Evolutionary conservation across 352 stramenopile species (phyloP).

Genomic region (Globisporangium orthogonon): DNA sequence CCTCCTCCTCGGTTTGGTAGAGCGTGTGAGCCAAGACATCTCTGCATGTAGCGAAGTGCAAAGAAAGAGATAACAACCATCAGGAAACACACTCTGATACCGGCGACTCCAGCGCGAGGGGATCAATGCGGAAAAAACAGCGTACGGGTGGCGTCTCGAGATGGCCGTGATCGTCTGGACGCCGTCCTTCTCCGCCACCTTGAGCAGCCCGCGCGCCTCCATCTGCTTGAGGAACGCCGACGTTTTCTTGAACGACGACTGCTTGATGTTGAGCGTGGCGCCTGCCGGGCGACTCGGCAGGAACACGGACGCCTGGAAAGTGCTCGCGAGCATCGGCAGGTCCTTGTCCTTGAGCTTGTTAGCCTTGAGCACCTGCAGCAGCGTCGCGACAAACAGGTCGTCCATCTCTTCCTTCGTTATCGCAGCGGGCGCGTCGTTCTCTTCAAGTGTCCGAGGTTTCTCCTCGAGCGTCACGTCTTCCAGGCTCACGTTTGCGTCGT

Average conservation of each 20-base stretch:
- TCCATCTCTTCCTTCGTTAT: constrained; percentile 71
- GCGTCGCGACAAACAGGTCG: constrained; percentile 44
- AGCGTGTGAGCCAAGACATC: constrained; percentile 47
- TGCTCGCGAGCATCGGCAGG: constrained; percentile 71
- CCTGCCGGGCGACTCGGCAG: constrained; percentile 52
- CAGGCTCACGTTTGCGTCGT: constrained; percentile 2
- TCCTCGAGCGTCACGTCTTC: constrained; percentile 35
- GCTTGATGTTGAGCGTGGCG: constrained; percentile 64
- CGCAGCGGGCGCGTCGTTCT: constrained; percentile 9
- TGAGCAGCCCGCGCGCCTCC: constrained; percentile 41
- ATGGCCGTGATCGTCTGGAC: constrained; percentile 77
- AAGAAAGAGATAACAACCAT: not conserved
- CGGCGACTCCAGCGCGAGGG: not conserved
- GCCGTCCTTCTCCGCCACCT: constrained; percentile 59
- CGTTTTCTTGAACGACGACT: constrained; percentile 77
- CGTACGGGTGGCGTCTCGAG: constrained; percentile 58
- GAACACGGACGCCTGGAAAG: constrained; percentile 63
- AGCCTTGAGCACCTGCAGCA: constrained; percentile 60
- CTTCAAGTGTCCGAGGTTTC: constrained; percentile 9
- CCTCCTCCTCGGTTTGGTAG: constrained; percentile 54
- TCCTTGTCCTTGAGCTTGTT: constrained; percentile 61
- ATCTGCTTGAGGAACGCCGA: constrained; percentile 71
- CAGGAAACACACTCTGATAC: not conserved
- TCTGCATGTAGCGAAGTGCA: constrained; percentile 13
- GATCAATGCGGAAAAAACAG: constrained; percentile 2